Evolutionary conservation across 2,329 filamentous ascomycete species (phyloP), one percentile per base, ranked within the genome.

Genomic region (Annulohypoxylon truncatum): DNA sequence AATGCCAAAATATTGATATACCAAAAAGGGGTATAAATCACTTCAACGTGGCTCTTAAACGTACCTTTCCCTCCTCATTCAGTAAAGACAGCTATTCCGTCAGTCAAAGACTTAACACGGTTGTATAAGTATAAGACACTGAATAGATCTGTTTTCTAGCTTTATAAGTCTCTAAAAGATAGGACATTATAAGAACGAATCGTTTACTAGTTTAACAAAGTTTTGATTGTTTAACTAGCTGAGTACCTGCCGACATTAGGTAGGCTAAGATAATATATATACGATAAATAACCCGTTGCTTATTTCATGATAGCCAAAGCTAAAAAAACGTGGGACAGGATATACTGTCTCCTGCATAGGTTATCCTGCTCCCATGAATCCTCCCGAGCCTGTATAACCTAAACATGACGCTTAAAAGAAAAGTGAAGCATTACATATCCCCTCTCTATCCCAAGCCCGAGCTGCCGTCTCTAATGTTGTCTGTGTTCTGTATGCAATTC

Each of bases 401-500:
- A 28, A 58, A 61, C 57, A 53, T 54, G 57, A 31, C 56, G 35
- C 31, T n/a, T 29, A 56, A 52, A 44, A 12, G 54, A 65, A 35
- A 29, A 48, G 20, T 13, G 40, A 63, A 33, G 26, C 24, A 46
- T 18, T 42, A 8, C 38, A 10, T 38, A 22, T 22, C 40, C 40
- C 29, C 53, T 42, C 35, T 59, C 68, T 48, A 57, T 59, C 40
- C 46, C 26, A 50, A 67, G 72, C 70, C 65, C 67, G 70, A 67
- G 70, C 72, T 53, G 13, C 66, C 71, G 8, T 46, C 72, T 72
- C 64, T 73, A 69, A 55, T 38, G 55, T 56, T 47, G 15, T 59
- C 10, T 50, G 18, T 61, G 38, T 22, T 15, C 40, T 22, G 29
- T n/a, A 46, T 51, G 52, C 48, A 22, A 8, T 8, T 63, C 54